These are phyloP conservation scores for Backusella sp. DNA, from an alignment of 192 early-diverging fungal genomes.

Conservation along the genomic window DNA sequence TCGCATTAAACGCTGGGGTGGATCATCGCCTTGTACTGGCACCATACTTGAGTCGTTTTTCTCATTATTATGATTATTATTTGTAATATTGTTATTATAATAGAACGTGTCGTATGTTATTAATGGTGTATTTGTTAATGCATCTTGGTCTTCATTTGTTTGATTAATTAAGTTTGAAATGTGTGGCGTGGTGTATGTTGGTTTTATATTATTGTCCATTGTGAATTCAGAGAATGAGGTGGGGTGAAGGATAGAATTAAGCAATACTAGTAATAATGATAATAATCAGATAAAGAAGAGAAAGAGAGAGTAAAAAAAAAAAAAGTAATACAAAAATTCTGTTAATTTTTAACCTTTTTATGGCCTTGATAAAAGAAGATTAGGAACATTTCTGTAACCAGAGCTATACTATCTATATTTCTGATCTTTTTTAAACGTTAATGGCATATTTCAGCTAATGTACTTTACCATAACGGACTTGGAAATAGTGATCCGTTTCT, in stretches of 20 bases:
- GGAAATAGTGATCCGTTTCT: background rate
- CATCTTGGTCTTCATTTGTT: background rate
- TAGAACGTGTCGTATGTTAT: background rate
- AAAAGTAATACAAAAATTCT: background rate
- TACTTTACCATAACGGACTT: too few relatives aligned
- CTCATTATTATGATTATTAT: background rate
- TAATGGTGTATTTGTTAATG: background rate
- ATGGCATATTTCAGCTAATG: too few relatives aligned
- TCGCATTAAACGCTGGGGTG: slow-evolving; percentile 7
- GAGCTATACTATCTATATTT: background rate
- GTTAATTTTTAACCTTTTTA: background rate
- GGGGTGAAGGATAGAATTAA: background rate
- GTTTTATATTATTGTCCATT: background rate
- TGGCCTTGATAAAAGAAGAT: background rate
- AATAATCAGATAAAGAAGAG: background rate
- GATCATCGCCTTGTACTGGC: slow-evolving; percentile 20
- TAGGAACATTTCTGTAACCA: background rate
- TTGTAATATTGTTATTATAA: background rate
- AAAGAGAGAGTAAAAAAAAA: background rate
- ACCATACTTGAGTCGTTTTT: background rate
- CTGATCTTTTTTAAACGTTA: background rate
- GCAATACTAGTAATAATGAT: background rate
- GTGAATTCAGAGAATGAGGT: background rate
- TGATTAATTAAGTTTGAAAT: background rate
- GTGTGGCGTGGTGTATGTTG: background rate